These are phyloP conservation scores for Linum lewisii DNA, from an alignment of 345 rosid species.

Conservation along the genomic window DNA sequence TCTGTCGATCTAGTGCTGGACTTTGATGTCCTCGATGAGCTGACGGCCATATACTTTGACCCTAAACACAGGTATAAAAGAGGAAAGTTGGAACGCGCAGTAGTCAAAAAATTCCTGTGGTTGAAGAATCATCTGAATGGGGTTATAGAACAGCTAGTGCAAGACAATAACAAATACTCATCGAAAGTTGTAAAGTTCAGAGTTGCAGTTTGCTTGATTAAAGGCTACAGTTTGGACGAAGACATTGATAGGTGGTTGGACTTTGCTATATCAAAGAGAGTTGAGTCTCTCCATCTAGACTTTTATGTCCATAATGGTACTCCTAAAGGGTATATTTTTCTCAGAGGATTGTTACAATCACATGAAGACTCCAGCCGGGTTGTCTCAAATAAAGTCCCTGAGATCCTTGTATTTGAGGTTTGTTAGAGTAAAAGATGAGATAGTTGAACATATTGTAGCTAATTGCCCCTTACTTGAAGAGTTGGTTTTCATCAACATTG, in stretches of 20 bases:
- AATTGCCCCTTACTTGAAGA: conserved; percentile 11
- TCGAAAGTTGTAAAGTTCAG: conserved; percentile 2
- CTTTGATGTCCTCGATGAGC: not conserved
- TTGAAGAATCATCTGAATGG: conserved; percentile 9
- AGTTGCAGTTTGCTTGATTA: not conserved
- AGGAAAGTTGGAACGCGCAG: too few relatives aligned
- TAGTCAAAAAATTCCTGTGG: too few relatives aligned
- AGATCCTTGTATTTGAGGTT: not conserved
- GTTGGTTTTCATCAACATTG: not conserved
- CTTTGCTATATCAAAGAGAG: conserved; percentile 10
- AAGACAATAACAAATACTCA: conserved; percentile 6
- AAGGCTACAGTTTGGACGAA: not conserved
- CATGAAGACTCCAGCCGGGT: not conserved
- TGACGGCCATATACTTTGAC: not conserved
- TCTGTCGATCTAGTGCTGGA: too few relatives aligned
- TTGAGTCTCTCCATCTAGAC: conserved; percentile 9
- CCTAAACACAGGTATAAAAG: too few relatives aligned
- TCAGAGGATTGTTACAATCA: conserved; percentile 4
- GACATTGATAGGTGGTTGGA: conserved; percentile 12
- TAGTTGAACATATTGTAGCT: conserved; percentile 10
- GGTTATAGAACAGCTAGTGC: not conserved
- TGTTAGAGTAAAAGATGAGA: conserved; percentile 9
- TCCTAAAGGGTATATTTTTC: not conserved
- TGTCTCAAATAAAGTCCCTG: conserved; percentile 1
- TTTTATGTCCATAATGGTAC: not conserved